Base-by-base conservation (phyloP, 192 early-diverging fungal genomes). In the Lunasporangiospora selenospora region DNA sequence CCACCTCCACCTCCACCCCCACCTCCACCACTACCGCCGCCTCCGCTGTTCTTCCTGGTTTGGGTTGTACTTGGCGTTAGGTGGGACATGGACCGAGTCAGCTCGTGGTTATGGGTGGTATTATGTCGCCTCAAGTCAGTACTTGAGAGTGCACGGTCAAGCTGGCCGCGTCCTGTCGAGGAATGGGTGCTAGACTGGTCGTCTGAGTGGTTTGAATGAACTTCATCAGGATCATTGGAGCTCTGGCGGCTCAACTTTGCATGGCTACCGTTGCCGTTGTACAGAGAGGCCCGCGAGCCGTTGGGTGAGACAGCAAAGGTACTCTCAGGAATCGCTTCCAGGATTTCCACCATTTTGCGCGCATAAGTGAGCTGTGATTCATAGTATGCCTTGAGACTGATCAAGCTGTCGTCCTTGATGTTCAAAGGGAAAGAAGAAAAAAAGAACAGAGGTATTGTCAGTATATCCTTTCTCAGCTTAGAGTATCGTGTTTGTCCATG, bases 1-100 rank as follows among this genome's bases (percentile, higher is more conserved):
- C 60, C 53, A 53, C 53, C 54, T 3, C 53, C 32, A 2, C 69
- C 54, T 10, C 61, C 59, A 18, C 54, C n/a, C n/a, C n/a, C n/a
- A n/a, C n/a, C n/a, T n/a, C n/a, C n/a, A 21, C 36, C 40, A 11
- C 60, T 56, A 53, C 53, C 54, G 4, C 53, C 32, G 4, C 69
- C 54, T 10, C 61, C 59, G n/a, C 54, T 73, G 42, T 63, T 63
- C 49, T 73, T 73, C 29, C 69, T 48, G 21, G 69, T 53, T 43
- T 73, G 69, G 5, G 69, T 61, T 21, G 69, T 61, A 45, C 58
- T 73, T 12, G 65, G 66, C 13, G 65, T 71, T 19, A 41, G 75
- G 43, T 32, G 81, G 63, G 24, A 80, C 83, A 66, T 87, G 73
- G 66, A 81, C 64, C 39, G 82, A 59, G 27, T 67, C 62, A 31